A percentile compares a stretch with the other conserved stretches of the same genome.
These are phyloP conservation scores for Solanum chiquidenum DNA, from an alignment of 257 asterid species.

Conservation along the genomic window DNA sequence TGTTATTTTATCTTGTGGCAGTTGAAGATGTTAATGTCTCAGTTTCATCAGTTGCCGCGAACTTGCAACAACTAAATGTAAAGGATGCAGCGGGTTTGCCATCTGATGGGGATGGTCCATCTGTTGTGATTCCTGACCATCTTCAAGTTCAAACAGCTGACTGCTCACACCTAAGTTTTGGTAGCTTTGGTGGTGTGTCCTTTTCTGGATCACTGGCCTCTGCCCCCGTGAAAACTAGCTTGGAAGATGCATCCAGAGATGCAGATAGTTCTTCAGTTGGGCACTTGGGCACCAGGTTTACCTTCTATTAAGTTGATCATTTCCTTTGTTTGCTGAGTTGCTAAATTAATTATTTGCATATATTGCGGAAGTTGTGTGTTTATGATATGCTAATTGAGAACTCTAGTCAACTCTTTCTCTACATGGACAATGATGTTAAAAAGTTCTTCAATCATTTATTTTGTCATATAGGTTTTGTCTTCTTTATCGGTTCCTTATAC, in stretches of 20 bases:
- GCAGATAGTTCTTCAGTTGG: slow-evolving; percentile 35
- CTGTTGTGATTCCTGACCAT: slow-evolving; percentile 72
- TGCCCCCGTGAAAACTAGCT: slow-evolving; percentile 26
- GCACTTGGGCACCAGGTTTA: slow-evolving; percentile 51
- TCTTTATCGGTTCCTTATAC: not conserved
- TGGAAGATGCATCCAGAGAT: slow-evolving; percentile 40
- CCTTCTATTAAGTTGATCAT: not conserved
- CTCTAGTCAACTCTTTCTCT: not conserved
- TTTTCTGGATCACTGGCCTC: slow-evolving; percentile 40
- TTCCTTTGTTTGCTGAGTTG: not conserved
- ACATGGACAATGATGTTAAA: not conserved
- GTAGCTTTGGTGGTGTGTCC: slow-evolving; percentile 51
- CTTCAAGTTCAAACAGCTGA: slow-evolving; percentile 70
- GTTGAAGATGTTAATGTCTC: slow-evolving; percentile 41
- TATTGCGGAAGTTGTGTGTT: not conserved
- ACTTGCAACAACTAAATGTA: slow-evolving; percentile 46
- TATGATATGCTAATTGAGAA: not conserved
- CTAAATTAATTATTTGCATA: not conserved
- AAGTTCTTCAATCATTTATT: not conserved
- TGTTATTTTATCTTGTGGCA: slow-evolving; percentile 22
- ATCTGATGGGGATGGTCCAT: slow-evolving; percentile 42
- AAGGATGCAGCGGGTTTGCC: slow-evolving; percentile 34
- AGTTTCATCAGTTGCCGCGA: slow-evolving; percentile 40
- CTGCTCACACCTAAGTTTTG: slow-evolving; percentile 86
- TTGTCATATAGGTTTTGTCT: not conserved